Evolutionary conservation across 148 eudicot species (phyloP).

Genomic region (Cornus florida): DNA sequence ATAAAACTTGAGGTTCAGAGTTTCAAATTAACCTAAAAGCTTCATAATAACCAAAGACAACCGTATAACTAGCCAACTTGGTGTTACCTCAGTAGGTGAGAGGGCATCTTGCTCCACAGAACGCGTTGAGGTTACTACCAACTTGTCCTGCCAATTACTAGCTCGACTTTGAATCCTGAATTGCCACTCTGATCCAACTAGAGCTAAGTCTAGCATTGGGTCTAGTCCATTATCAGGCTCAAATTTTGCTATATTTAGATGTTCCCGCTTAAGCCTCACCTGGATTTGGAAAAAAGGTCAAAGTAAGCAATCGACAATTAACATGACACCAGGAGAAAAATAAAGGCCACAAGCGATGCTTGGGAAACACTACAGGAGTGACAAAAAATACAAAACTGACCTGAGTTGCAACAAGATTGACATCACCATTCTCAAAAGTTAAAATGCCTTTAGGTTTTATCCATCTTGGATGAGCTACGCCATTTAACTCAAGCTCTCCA

Average conservation of each 20-base stretch:
- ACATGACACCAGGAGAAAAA: background rate
- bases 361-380: background rate
- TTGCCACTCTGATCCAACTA: slow-evolving; percentile 99
- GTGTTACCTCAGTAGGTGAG: slow-evolving; percentile 85
- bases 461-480: slow-evolving; percentile 88
- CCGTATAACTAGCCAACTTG: background rate
- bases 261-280: slow-evolving; percentile 95
- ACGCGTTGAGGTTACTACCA: slow-evolving; percentile 95
- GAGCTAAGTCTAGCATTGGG: slow-evolving; percentile 87
- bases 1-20: background rate
- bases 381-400: slow-evolving; percentile 32
- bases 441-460: slow-evolving; percentile 92
- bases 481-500: slow-evolving; percentile 93
- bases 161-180: slow-evolving; percentile 97
- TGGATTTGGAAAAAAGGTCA: slow-evolving; percentile 27
- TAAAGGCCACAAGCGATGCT: background rate
- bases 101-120: slow-evolving; percentile 97
- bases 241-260: slow-evolving; percentile 93
- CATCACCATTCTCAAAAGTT: slow-evolving; percentile 94
- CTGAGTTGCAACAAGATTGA: slow-evolving; percentile 99
- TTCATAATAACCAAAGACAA: background rate
- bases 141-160: slow-evolving; percentile 98
- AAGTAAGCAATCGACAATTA: background rate
- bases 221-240: slow-evolving; percentile 97
- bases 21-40: background rate